These are phyloP conservation scores for Trapa incisa DNA, from an alignment of 345 rosid genomes.

Conservation along the genomic window DNA sequence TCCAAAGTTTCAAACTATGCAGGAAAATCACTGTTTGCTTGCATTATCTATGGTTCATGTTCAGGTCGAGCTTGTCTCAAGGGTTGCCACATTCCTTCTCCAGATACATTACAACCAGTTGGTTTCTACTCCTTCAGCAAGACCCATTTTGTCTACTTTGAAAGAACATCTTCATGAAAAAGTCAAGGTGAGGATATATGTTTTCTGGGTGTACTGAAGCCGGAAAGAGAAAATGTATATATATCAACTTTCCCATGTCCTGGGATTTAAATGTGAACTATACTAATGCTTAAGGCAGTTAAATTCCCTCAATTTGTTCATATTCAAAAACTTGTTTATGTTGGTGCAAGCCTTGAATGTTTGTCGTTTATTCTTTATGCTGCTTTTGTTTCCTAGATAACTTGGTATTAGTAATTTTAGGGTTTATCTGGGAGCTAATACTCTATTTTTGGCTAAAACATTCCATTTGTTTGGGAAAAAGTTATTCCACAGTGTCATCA, in stretches of 20 bases:
- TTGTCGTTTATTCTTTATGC: not conserved
- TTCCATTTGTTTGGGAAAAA: too few species aligned
- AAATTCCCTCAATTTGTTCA: not conserved
- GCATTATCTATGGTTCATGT: not conserved
- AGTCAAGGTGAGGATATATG: conserved; percentile 46
- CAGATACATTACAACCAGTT: conserved; percentile 74
- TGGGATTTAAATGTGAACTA: not conserved
- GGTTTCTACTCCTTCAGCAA: conserved; percentile 67
- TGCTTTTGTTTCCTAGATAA: not conserved
- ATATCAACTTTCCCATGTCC: too few species aligned
- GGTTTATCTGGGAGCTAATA: not conserved
- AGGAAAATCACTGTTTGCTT: not conserved
- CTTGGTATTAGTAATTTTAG: not conserved
- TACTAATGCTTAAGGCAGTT: not conserved
- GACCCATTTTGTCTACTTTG: conserved; percentile 57
- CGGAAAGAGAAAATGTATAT: not conserved
- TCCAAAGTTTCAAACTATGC: not conserved
- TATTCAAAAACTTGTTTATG: not conserved
- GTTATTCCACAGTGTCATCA: not conserved
- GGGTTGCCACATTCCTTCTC: conserved; percentile 55
- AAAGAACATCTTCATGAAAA: conserved; percentile 53
- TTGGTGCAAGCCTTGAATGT: not conserved
- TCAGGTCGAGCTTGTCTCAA: conserved; percentile 84
- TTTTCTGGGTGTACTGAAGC: not conserved
- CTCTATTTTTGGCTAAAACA: too few species aligned